phyloP scores from a whole-genome alignment of 1,284 basidiomycete genomes.

The Microstroma glucosiphilum region DNA sequence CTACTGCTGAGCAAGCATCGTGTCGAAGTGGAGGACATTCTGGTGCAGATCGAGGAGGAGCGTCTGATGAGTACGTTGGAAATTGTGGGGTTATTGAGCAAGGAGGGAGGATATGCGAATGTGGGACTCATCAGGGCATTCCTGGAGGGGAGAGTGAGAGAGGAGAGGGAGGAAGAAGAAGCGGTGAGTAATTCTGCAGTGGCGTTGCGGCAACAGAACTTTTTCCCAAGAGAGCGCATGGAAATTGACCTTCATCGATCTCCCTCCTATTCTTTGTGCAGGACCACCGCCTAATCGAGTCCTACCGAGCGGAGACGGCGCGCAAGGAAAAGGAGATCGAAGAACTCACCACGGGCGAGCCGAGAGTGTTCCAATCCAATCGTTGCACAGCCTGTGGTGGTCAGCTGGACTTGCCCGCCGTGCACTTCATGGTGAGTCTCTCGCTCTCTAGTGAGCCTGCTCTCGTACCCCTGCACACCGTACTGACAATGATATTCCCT shows the following conservation, averaged over 20 bases:
- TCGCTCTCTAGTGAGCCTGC: too few species aligned
- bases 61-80: constrained; percentile 78
- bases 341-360: constrained; percentile 63
- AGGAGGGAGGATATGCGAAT: constrained; percentile 71
- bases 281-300: constrained; percentile 72
- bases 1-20: constrained; percentile 64
- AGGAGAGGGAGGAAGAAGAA: constrained; percentile 68
- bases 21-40: constrained; percentile 60
- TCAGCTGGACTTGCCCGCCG: constrained; percentile 79
- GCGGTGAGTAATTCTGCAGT: constrained; percentile 48
- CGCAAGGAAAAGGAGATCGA: constrained; percentile 73
- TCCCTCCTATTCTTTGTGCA: not conserved
- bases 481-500: too few species aligned
- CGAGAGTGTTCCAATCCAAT: constrained; percentile 86
- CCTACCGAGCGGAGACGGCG: constrained; percentile 79
- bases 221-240: too few species aligned
- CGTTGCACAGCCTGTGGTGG: constrained; percentile 79
- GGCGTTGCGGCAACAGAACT: too few species aligned
- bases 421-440: constrained; percentile 74
- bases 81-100: constrained; percentile 77
- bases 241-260: not conserved
- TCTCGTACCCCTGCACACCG: too few species aligned
- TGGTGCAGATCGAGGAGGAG: constrained; percentile 71
- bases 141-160: constrained; percentile 69
- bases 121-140: constrained; percentile 85